Evolutionary conservation across 1,284 basidiomycete genomes (phyloP).

Genomic region (Malassezia brasiliensis): DNA sequence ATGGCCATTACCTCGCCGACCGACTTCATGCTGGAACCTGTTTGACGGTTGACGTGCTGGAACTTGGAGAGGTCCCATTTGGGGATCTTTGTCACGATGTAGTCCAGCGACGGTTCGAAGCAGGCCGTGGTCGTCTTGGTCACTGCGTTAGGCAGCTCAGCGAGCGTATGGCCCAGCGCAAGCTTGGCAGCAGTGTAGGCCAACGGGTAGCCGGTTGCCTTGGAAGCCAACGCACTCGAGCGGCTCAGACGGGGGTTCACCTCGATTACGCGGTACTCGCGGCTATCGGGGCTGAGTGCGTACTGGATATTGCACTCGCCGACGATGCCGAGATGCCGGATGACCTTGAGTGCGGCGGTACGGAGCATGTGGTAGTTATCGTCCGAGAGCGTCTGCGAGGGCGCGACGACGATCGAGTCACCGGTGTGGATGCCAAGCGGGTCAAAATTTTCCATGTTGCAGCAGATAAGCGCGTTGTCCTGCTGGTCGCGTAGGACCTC

Average conservation of each 20-base stretch:
- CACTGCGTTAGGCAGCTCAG: constrained; percentile 94
- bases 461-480: constrained; percentile 77
- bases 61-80: constrained; percentile 99
- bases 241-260: constrained; percentile 47
- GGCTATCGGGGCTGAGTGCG: constrained; percentile 81
- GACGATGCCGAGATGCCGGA: constrained; percentile 92
- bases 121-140: constrained; percentile 99
- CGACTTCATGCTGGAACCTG: constrained; percentile 97
- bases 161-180: constrained; percentile 93
- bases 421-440: constrained; percentile 99
- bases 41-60: constrained; percentile 83
- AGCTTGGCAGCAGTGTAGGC: constrained; percentile 99
- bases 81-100: constrained; percentile 99
- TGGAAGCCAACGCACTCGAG: constrained; percentile 77
- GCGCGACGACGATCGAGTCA: constrained; percentile 99
- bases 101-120: constrained; percentile 98
- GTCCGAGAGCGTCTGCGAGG: constrained; percentile 92
- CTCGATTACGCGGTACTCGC: constrained; percentile 90
- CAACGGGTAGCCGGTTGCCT: constrained; percentile 96
- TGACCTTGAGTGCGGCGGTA: constrained; percentile 91
- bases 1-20: constrained; percentile 99
- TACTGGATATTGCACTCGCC: constrained; percentile 99
- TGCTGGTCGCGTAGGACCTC: constrained; percentile 96
- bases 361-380: constrained; percentile 96
- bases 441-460: constrained; percentile 98